Evolutionary conservation across 2,329 filamentous ascomycete genomes (phyloP).

Genomic region (Rhinocladiella similis): DNA sequence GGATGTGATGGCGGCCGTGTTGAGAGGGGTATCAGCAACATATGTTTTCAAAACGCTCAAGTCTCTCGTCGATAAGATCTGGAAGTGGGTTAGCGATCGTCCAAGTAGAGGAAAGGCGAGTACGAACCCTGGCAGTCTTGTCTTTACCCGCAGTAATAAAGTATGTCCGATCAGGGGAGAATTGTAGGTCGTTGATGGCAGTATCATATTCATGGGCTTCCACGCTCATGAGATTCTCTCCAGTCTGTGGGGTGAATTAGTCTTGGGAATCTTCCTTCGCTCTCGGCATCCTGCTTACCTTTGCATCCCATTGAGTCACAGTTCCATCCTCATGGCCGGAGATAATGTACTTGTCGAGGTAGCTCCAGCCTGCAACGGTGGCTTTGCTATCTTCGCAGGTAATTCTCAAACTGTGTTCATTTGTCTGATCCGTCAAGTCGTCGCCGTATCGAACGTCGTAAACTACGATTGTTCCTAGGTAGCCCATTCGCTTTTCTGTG

Average conservation of each 20-base stretch:
- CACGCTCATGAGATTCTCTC: slow-evolving; percentile 77
- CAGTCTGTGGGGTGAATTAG: slow-evolving; percentile 54
- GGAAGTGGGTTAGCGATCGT: slow-evolving; percentile 10
- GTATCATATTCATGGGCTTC: slow-evolving; percentile 82
- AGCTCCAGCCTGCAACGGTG: slow-evolving; percentile 96
- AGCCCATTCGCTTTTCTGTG: slow-evolving; percentile 98
- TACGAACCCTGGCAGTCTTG: slow-evolving; percentile 82
- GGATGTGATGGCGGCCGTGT: slow-evolving; percentile 88
- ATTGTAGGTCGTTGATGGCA: slow-evolving; percentile 90
- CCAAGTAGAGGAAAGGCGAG: background rate
- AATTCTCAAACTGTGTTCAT: slow-evolving; percentile 82
- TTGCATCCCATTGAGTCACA: slow-evolving; percentile 86
- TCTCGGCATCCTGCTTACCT: slow-evolving; percentile 55
- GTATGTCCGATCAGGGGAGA: slow-evolving; percentile 89
- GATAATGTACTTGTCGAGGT: slow-evolving; percentile 92
- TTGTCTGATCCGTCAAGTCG: slow-evolving; percentile 72
- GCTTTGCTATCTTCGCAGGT: slow-evolving; percentile 96
- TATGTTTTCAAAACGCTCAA: slow-evolving; percentile 94
- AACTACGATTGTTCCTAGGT: slow-evolving; percentile 89
- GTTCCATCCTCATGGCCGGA: slow-evolving; percentile 96
- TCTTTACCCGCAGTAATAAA: slow-evolving; percentile 99
- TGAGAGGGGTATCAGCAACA: slow-evolving; percentile 86
- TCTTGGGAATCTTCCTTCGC: background rate
- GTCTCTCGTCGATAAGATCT: slow-evolving; percentile 81
- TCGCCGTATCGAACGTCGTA: slow-evolving; percentile 84